phyloP scores from a whole-genome alignment of 306 rosid genomes.

The Cicer cuneatum region DNA sequence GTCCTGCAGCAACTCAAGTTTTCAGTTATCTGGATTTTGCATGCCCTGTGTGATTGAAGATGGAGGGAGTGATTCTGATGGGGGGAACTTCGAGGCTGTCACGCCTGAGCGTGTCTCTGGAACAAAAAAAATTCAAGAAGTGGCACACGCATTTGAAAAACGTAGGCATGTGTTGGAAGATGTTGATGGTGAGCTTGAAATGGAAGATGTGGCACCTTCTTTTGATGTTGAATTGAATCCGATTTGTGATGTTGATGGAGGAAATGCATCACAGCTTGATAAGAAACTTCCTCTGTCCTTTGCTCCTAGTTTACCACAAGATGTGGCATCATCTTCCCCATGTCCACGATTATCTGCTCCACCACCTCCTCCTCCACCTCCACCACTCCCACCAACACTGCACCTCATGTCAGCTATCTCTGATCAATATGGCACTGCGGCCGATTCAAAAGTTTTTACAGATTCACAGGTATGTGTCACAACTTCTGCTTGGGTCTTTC shows the following conservation, averaged over 20 bases:
- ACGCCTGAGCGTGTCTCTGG: conserved; percentile 78
- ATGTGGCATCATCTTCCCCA: conserved; percentile 71
- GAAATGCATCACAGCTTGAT: conserved; percentile 51
- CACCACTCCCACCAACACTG: conserved; percentile 44
- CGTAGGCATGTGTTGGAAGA: conserved; percentile 90
- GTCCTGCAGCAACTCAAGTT: conserved; percentile 86
- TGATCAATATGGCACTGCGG: conserved; percentile 53
- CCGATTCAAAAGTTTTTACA: conserved; percentile 56
- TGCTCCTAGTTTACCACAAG: conserved; percentile 72
- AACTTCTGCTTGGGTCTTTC: conserved; percentile 24
- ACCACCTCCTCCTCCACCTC: conserved; percentile 46
- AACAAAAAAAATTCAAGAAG: conserved; percentile 57
- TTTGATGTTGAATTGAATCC: conserved; percentile 67
- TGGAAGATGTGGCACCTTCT: conserved; percentile 98
- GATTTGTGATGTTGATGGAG: conserved; percentile 52
- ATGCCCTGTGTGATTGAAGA: conserved; percentile 89
- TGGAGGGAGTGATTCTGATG: conserved; percentile 95
- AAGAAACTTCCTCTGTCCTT: conserved; percentile 52
- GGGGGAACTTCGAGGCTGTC: conserved; percentile 82
- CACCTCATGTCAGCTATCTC: conserved; percentile 47
- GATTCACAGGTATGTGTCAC: conserved; percentile 64
- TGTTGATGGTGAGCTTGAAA: conserved; percentile 98
- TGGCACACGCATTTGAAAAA: conserved; percentile 55
- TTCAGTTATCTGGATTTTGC: conserved; percentile 91
- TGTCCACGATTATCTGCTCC: conserved; percentile 76